phyloP scores from a whole-genome alignment of 106 monocot genomes.

The Triglochin maritima region DNA sequence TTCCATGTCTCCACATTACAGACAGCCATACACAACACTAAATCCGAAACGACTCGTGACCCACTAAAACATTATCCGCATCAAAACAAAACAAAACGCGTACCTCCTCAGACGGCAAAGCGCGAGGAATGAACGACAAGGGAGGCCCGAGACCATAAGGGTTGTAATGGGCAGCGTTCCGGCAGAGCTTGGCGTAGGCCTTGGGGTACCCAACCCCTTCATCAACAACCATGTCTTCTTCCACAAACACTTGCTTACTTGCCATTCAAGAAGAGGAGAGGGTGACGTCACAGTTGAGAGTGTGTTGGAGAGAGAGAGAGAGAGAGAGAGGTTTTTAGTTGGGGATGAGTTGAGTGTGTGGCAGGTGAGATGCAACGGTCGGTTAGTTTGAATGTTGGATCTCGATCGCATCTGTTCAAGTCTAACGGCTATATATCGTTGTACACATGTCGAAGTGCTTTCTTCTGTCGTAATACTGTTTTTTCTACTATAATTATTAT shows the following conservation, averaged over 20 bases:
- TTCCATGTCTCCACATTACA: too few species aligned
- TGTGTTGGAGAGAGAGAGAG: not conserved
- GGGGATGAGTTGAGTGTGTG: not conserved
- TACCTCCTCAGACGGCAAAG: slow-evolving; percentile 67
- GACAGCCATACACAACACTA: too few species aligned
- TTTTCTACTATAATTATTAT: too few species aligned
- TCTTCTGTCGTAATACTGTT: too few species aligned
- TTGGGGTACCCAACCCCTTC: slow-evolving; percentile 46
- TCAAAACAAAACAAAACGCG: too few species aligned
- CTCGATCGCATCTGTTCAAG: not conserved
- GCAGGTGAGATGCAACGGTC: slow-evolving; percentile 8
- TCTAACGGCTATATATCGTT: too few species aligned
- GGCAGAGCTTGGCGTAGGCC: slow-evolving; percentile 49
- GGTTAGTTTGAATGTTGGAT: slow-evolving; percentile 4
- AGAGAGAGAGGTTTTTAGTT: not conserved
- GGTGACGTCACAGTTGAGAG: not conserved
- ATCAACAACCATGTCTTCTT: slow-evolving; percentile 45
- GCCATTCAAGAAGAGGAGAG: not conserved
- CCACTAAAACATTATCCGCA: too few species aligned
- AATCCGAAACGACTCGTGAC: too few species aligned
- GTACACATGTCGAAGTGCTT: too few species aligned
- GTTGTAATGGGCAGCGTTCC: slow-evolving; percentile 16
- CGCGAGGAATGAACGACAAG: slow-evolving; percentile 43
- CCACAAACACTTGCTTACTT: slow-evolving; percentile 10
- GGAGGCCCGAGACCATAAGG: slow-evolving; percentile 47